Base-by-base conservation (phyloP, 169 alveolate species). In the Cryptosporidium ryanae region DNA sequence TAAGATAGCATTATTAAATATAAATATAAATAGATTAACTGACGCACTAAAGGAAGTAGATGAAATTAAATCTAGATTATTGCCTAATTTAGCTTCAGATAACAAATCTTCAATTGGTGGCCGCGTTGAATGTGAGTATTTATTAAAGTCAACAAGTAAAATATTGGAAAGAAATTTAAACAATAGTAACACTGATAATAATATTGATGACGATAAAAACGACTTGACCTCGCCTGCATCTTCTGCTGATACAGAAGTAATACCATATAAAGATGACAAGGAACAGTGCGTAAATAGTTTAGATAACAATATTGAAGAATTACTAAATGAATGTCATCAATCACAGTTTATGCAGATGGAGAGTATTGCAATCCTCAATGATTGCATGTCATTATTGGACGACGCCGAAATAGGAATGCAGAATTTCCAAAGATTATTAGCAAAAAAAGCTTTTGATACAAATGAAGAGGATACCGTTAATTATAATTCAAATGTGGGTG, bases 371-470 rank as follows among this genome's bases (percentile, higher is more conserved):
- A 43, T 76, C 7, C 34, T 76, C 12, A 76, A 76, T 76, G 87
- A 76, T 76, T 76, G 68, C 21, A 76, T 76, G 61, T 55, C 87
- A 1, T 63, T 76, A 12, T 27, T 76, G 31, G 71, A 76, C 38
- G 87, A 76, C 46, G 87, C 87, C 27, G 87, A 76, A 61, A 29
- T 76, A 7, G 87, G 87, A 38, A 76, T 76, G 87, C 87, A 76
- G 63, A 76, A 76, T 31, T 76, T 76, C n/a, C 87, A 76, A 38
- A 76, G 64, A 46, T 25, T 76, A 38, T 38, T 76, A 23, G 87
- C 87, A 17, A 55, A 59, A 23, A 76, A 76, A 46, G 87, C 87
- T 15, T 76, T 76, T 76, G 57, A 76, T 34, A 76, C 64, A 2
- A 23, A 32, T 7, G 87, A 76, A 15, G 68, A 57, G 2, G 76